Evolutionary conservation across 2,329 filamentous ascomycete genomes (phyloP).

Genomic region (Simplicillium aogashimaense): DNA sequence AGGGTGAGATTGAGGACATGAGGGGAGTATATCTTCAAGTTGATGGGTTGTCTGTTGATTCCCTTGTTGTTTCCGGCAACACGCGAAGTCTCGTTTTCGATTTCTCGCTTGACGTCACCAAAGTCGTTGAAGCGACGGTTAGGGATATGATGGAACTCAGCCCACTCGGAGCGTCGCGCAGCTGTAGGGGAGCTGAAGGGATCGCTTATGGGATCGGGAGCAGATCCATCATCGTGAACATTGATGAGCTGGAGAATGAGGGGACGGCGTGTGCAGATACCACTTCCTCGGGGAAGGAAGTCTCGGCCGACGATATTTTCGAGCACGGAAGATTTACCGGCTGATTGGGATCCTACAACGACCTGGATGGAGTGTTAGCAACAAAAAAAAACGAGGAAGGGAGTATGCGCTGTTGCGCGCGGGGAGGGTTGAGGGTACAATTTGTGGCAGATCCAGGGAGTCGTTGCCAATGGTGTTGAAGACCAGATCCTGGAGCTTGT

Average conservation of each 20-base stretch:
- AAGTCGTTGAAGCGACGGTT: constrained; percentile 87
- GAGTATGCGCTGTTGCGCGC: no score
- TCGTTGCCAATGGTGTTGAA: constrained; percentile 99
- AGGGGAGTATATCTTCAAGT: constrained; percentile 96
- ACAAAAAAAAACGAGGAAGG: no score
- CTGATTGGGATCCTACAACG: constrained; percentile 95
- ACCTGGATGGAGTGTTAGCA: constrained; percentile 48
- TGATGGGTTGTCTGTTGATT: constrained; percentile 95
- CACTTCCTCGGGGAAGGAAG: constrained; percentile 90
- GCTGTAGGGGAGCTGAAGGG: constrained; percentile 72
- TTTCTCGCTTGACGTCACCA: constrained; percentile 85
- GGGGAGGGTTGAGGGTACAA: constrained; percentile 51
- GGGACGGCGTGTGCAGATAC: constrained; percentile 89
- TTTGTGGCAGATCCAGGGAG: constrained; percentile 93
- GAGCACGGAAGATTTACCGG: constrained; percentile 94
- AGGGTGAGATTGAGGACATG: constrained; percentile 93
- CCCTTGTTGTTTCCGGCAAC: constrained; percentile 94
- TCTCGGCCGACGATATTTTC: constrained; percentile 98
- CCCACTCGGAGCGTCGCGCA: constrained; percentile 63
- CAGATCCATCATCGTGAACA: constrained; percentile 66
- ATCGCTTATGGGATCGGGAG: constrained; percentile 53
- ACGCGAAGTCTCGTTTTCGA: constrained; percentile 90
- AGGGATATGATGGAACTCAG: constrained; percentile 92
- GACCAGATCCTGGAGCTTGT: constrained; percentile 96
- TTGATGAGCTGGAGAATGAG: constrained; percentile 98